These are phyloP conservation scores for Hemisphaericaspora xylanilytica DNA, from an alignment of 1,139 yeast species.

Conservation along the genomic window DNA sequence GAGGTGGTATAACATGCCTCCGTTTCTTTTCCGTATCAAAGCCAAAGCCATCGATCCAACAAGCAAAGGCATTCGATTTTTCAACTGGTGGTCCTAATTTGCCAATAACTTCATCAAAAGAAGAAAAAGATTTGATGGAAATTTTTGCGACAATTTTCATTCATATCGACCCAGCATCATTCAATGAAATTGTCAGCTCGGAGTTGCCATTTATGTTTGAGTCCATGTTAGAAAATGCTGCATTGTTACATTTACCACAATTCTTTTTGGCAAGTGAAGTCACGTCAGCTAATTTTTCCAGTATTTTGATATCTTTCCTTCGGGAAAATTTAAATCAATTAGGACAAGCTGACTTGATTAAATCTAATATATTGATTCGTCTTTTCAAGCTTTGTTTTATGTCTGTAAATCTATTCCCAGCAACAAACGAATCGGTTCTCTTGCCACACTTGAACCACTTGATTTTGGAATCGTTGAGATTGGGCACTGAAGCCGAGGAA, in stretches of 20 bases:
- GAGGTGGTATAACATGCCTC: slow-evolving; percentile 83
- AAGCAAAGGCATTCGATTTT: slow-evolving; percentile 60
- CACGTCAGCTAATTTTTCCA: slow-evolving; percentile 89
- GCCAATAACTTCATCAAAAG: slow-evolving; percentile 85
- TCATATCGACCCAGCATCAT: slow-evolving; percentile 92
- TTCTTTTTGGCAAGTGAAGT: slow-evolving; percentile 91
- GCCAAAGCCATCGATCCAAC: slow-evolving; percentile 36
- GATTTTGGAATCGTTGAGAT: slow-evolving; percentile 74
- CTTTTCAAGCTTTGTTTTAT: slow-evolving; percentile 89
- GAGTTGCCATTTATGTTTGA: slow-evolving; percentile 79
- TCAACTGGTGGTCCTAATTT: slow-evolving; percentile 70
- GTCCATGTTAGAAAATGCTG: slow-evolving; percentile 80
- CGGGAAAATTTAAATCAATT: slow-evolving; percentile 70
- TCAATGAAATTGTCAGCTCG: slow-evolving; percentile 83
- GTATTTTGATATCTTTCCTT: slow-evolving; percentile 76
- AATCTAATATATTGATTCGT: slow-evolving; percentile 78
- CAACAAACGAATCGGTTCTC: slow-evolving; percentile 80
- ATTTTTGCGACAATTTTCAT: slow-evolving; percentile 91
- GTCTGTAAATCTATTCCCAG: slow-evolving; percentile 92
- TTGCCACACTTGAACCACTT: slow-evolving; percentile 83
- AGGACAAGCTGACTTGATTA: slow-evolving; percentile 77
- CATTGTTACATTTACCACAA: slow-evolving; percentile 87
- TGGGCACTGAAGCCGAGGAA: slow-evolving; percentile 86
- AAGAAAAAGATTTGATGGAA: slow-evolving; percentile 94
- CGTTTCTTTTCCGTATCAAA: slow-evolving; percentile 66